Conservation (phyloP, 2,329 filamentous ascomycete genomes). For the Diaporthe vexans region DNA sequence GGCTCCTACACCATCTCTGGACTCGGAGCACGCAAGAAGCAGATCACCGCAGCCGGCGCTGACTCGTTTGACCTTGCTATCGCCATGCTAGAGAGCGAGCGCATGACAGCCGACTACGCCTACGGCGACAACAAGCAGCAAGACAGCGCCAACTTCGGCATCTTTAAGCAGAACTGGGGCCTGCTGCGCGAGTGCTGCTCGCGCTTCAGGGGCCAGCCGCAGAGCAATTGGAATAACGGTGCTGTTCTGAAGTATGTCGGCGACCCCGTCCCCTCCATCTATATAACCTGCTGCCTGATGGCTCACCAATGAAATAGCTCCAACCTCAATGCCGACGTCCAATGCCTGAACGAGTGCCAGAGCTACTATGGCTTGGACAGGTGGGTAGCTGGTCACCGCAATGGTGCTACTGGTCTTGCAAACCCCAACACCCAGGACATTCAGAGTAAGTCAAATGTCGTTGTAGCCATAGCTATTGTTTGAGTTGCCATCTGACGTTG, state of each 20-base stretch:
- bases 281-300: not conserved
- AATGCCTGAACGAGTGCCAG: conserved; percentile 7
- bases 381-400: conserved; percentile 6
- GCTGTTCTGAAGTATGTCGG: not conserved
- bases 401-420: conserved; percentile 7
- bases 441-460: not conserved
- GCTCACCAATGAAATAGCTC: conserved; percentile 1
- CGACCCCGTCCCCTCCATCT: too few relatives aligned
- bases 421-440: conserved; percentile 13
- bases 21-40: conserved; percentile 3
- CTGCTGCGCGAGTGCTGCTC: conserved; percentile 14
- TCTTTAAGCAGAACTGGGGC: conserved; percentile 23
- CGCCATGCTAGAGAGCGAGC: conserved; percentile 9
- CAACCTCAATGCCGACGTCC: conserved; percentile 11
- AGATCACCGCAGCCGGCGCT: not conserved
- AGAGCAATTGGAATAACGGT: conserved; percentile 18
- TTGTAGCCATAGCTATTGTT: not conserved
- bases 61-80: not conserved
- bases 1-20: conserved; percentile 20
- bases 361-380: conserved; percentile 3
- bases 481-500: not conserved
- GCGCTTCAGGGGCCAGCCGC: conserved; percentile 14
- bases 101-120: conserved; percentile 7
- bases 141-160: conserved; percentile 23
- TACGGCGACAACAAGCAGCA: conserved; percentile 26